These are phyloP conservation scores for Monosporascus sp. DNA, from an alignment of 2,329 filamentous ascomycete genomes.

Conservation along the genomic window DNA sequence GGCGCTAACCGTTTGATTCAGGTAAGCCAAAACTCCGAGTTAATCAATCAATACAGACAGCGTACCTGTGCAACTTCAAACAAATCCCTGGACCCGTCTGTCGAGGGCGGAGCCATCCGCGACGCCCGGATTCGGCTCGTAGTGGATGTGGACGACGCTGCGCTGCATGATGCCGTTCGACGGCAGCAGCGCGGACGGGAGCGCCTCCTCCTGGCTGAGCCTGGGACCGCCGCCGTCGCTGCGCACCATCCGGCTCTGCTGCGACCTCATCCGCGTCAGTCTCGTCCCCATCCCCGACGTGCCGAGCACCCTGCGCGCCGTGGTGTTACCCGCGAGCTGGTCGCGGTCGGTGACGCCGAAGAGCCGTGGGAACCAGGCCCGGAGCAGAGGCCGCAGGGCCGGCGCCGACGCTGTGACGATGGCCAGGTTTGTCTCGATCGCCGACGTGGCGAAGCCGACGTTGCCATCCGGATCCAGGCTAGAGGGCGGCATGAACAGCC, in stretches of 20 bases:
- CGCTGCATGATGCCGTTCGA: constrained; percentile 8
- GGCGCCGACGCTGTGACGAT: constrained; percentile 38
- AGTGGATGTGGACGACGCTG: constrained; percentile 6
- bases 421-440: constrained; percentile 36
- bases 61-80: not conserved
- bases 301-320: constrained; percentile 8
- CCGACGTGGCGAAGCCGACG: constrained; percentile 31
- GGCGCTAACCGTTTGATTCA: too few relatives aligned
- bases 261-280: constrained; percentile 13
- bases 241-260: not conserved
- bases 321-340: constrained; percentile 14
- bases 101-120: not conserved
- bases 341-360: constrained; percentile 15
- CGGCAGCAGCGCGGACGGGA: not conserved
- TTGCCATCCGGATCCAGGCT: constrained; percentile 23
- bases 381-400: constrained; percentile 33
- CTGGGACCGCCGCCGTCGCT: not conserved
- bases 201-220: constrained; percentile 7
- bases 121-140: not conserved
- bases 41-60: not conserved
- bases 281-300: constrained; percentile 7
- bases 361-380: constrained; percentile 27
- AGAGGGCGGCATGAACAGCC: constrained; percentile 23
- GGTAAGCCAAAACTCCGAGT: too few relatives aligned
- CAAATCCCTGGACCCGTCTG: not conserved